Percentiles rank a stretch among this genome's conserved stretches.
Evolutionary conservation across 2,329 filamentous ascomycete genomes (phyloP).

Genomic region (Akanthomyces dipterigenus): DNA sequence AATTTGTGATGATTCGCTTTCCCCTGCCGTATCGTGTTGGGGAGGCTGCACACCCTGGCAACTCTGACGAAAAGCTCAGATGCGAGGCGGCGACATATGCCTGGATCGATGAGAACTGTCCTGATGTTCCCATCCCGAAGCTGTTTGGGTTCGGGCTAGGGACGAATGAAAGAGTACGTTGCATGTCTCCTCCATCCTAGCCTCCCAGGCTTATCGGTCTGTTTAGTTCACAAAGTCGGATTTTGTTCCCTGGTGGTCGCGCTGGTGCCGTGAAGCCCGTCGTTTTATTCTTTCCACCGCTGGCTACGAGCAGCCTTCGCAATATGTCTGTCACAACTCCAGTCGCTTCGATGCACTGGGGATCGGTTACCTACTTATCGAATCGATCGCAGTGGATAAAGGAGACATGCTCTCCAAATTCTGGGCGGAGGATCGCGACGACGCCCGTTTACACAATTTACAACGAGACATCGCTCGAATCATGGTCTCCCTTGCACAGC

Average conservation of each 20-base stretch:
- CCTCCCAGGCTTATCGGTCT: neutral
- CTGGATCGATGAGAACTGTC: slow-evolving; percentile 31
- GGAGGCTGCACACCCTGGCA: slow-evolving; percentile 27
- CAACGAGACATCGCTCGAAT: slow-evolving; percentile 19
- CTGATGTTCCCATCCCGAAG: slow-evolving; percentile 27
- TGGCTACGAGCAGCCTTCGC: neutral
- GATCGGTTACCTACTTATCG: neutral
- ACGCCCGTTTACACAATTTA: neutral
- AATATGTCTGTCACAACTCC: neutral
- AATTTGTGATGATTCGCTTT: slow-evolving; percentile 21
- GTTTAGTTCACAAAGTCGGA: neutral
- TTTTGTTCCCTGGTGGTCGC: slow-evolving; percentile 1
- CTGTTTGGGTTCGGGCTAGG: slow-evolving; percentile 16
- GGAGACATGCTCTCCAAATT: slow-evolving; percentile 17
- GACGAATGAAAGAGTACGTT: neutral
- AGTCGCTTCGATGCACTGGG: neutral
- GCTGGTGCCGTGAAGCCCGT: neutral
- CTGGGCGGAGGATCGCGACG: slow-evolving; percentile 13
- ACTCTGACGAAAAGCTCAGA: slow-evolving; percentile 33
- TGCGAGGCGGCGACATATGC: slow-evolving; percentile 32
- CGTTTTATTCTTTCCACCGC: neutral
- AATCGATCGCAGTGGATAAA: neutral
- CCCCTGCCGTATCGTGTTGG: slow-evolving; percentile 31
- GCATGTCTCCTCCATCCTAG: no score
- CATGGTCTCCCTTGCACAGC: slow-evolving; percentile 22